Base-by-base conservation (phyloP, 306 rosid genomes). In the Myrica gale region DNA sequence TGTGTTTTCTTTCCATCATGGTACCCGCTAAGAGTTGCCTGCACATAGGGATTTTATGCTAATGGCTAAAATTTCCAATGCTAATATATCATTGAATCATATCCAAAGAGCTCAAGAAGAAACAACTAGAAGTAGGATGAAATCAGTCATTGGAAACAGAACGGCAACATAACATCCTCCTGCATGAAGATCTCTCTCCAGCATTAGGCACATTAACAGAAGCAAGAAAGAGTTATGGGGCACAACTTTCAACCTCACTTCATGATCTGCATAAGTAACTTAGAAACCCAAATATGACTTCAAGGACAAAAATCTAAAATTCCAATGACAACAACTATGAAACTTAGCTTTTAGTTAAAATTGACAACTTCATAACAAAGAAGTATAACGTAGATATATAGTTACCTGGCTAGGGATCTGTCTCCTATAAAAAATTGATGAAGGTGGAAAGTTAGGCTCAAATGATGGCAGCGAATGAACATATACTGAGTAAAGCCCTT, bases 361-460 rank as follows among this genome's bases (percentile, higher is more conserved):
- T 26, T 69, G 41, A 44, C 9, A 71, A 78, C 55, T 81, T 69
- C 15, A 4, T n/a, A 7, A 76, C 57, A 73, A 16, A 42, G 74
- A 32, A 65, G 21, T 58, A 69, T 7, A 51, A 70, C 78, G 75
- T 66, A 58, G 5, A 86, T 60, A 86, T 60, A 73, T 26, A 23
- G 13, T 50, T 82, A 96, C 99, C 99, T 96, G 81, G 81, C 99
- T 96, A 68, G 98, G 99, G 84, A 96, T 85, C 75, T 90, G 98
- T 75, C 92, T 87, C 81, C 86, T 83, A 44, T 83, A 72, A 81
- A 96, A 96, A 44, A 80, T 88, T 1, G 99, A 96, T 3, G 89
- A 82, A 66, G 84, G 47, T 41, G 83, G 80, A 66, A 92, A 90
- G 7, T 82, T 75, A 68, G 98, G 84, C 15, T 74, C 81, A 81